Percentiles rank a stretch among this genome's conserved stretches.
Evolutionary conservation across 1,284 basidiomycete genomes (phyloP).

Genomic region (Fistulinella cinereoalba): DNA sequence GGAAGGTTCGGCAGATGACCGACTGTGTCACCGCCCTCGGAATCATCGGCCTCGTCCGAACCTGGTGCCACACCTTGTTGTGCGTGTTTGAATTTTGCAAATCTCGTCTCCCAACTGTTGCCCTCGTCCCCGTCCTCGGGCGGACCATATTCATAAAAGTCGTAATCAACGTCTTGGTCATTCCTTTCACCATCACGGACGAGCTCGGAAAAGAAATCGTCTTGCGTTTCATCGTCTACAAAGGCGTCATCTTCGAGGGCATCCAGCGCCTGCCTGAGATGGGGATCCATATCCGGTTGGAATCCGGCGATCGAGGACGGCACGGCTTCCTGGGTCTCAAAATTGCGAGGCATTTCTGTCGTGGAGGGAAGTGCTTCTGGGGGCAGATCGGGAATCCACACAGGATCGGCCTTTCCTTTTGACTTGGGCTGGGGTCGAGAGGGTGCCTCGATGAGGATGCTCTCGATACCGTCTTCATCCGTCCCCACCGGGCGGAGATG

Average conservation of each 20-base stretch:
- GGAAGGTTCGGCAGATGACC: slow-evolving; percentile 65
- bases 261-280: slow-evolving; percentile 89
- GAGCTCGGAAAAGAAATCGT: slow-evolving; percentile 73
- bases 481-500: slow-evolving; percentile 81
- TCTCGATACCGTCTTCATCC: slow-evolving; percentile 75
- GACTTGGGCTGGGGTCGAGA: slow-evolving; percentile 37
- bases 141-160: slow-evolving; percentile 66
- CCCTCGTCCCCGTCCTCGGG: slow-evolving; percentile 26
- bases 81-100: slow-evolving; percentile 75
- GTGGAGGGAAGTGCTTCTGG: slow-evolving; percentile 71
- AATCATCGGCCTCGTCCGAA: slow-evolving; percentile 48
- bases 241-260: slow-evolving; percentile 97
- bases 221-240: slow-evolving; percentile 71
- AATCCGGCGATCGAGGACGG: slow-evolving; percentile 86
- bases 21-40: slow-evolving; percentile 83
- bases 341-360: slow-evolving; percentile 71
- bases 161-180: slow-evolving; percentile 53
- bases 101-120: slow-evolving; percentile 70
- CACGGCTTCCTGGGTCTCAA: slow-evolving; percentile 71
- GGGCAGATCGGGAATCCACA: slow-evolving; percentile 55
- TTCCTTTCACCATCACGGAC: slow-evolving; percentile 71
- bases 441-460: slow-evolving; percentile 70
- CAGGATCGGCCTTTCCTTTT: slow-evolving; percentile 36
- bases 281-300: slow-evolving; percentile 96
- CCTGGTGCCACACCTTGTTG: slow-evolving; percentile 41